Percentiles rank a stretch among this genome's conserved stretches.
Conservation (phyloP, 78 protist genomes). For the Dictyostelium discoideum region DNA sequence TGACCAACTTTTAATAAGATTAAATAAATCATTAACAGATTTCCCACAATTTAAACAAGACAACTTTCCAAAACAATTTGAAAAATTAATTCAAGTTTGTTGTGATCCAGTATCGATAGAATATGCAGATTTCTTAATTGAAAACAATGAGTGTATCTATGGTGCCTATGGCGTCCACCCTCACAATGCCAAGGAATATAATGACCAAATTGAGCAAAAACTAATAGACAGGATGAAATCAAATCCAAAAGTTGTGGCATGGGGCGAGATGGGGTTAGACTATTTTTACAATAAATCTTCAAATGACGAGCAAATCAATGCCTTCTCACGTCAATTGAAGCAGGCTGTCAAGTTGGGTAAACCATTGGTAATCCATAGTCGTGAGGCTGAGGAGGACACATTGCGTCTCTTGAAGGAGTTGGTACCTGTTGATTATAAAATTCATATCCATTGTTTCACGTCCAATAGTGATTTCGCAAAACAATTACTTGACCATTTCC, state of each 20-base stretch:
- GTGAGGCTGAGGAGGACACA: conserved; percentile 92
- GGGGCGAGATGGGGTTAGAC: conserved; percentile 89
- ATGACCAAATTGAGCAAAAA: conserved; percentile 38
- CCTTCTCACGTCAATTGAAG: conserved; percentile 76
- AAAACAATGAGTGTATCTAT: conserved; percentile 11
- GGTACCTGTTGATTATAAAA: conserved; percentile 74
- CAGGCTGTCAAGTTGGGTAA: conserved; percentile 63
- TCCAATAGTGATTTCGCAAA: conserved; percentile 46
- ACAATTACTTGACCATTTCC: conserved; percentile 61
- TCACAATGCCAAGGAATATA: conserved; percentile 79
- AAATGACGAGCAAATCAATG: conserved; percentile 29
- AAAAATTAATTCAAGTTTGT: conserved; percentile 60
- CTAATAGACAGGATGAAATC: conserved; percentile 47
- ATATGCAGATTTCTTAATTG: conserved; percentile 33
- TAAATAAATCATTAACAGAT: conserved; percentile 10
- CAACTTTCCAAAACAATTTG: conserved; percentile 66
- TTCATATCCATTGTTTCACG: conserved; percentile 91
- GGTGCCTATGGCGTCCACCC: conserved; percentile 88
- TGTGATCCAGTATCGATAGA: conserved; percentile 75
- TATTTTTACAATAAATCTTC: conserved; percentile 48
- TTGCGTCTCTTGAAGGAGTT: conserved; percentile 57
- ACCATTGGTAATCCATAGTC: conserved; percentile 87
- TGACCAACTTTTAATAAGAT: conserved; percentile 51
- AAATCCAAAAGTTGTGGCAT: conserved; percentile 79
- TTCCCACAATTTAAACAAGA: conserved; percentile 11